Evolutionary conservation across 2,329 filamentous ascomycete genomes (phyloP).

Genomic region (Trichoderma simmonsii): DNA sequence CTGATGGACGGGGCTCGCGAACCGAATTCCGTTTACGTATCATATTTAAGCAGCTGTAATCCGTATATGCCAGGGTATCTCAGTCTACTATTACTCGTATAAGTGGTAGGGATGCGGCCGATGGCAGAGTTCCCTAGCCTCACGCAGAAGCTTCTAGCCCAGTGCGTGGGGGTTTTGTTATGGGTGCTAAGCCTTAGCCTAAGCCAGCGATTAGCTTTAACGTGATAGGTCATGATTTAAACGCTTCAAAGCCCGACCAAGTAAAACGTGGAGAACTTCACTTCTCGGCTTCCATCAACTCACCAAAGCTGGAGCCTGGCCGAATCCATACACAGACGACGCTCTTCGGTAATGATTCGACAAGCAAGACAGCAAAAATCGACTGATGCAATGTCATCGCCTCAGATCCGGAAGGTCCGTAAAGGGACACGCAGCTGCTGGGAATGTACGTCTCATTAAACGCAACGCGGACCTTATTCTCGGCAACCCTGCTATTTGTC

Average conservation of each 20-base stretch:
- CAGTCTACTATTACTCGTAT: not conserved
- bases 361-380: not conserved
- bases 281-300: not conserved
- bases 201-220: not conserved
- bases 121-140: not conserved
- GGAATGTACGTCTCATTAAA: constrained; percentile 10
- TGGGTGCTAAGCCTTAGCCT: not conserved
- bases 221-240: not conserved
- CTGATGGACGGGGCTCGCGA: too few species aligned
- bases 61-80: not conserved
- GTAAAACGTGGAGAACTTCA: not conserved
- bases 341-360: not conserved
- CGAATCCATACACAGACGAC: not conserved
- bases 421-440: constrained; percentile 18
- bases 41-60: not conserved
- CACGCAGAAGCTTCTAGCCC: not conserved
- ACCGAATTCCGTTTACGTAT: not conserved
- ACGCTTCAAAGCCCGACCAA: not conserved
- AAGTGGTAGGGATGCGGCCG: not conserved
- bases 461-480: not conserved
- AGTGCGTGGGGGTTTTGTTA: not conserved
- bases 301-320: not conserved
- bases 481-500: not conserved
- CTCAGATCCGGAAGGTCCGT: constrained; percentile 1
- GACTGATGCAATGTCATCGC: not conserved